Conservation (phyloP, 257 asterid species). For the Fraxinus pennsylvanica region DNA sequence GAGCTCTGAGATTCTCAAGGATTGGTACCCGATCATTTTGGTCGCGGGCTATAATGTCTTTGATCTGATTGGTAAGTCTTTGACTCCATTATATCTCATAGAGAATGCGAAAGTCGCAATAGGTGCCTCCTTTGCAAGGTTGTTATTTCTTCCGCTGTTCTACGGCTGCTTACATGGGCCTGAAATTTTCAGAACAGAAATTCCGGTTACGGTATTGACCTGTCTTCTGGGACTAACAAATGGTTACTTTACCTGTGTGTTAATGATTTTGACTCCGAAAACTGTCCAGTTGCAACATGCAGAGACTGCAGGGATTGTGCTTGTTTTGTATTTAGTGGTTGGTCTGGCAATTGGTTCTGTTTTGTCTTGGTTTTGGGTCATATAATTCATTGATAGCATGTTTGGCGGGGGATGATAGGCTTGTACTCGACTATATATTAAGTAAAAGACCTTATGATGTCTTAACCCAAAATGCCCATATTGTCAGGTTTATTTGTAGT, state of each 20-base stretch:
- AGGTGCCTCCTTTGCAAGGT: constrained; percentile 41
- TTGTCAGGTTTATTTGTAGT: too few species aligned
- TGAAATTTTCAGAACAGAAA: constrained; percentile 60
- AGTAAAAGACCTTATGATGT: too few species aligned
- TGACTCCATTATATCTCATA: constrained; percentile 59
- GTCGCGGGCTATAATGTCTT: background rate
- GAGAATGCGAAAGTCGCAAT: background rate
- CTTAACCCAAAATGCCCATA: too few species aligned
- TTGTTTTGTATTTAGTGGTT: constrained; percentile 41
- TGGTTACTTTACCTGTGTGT: constrained; percentile 71
- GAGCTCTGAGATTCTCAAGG: constrained; percentile 57
- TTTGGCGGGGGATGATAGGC: too few species aligned
- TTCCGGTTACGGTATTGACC: constrained; percentile 72
- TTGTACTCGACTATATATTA: too few species aligned
- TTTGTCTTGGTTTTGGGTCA: background rate
- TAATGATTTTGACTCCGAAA: constrained; percentile 71
- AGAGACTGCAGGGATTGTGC: constrained; percentile 79
- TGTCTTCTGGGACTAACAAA: constrained; percentile 86
- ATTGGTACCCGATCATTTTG: too few species aligned
- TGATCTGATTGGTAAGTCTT: constrained; percentile 57
- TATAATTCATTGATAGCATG: too few species aligned
- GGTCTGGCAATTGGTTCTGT: constrained; percentile 17
- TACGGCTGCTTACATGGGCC: constrained; percentile 93
- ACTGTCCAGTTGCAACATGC: constrained; percentile 70
- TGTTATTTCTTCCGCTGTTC: constrained; percentile 80